Evolutionary conservation across 495 filamentous ascomycete species (phyloP).

Genomic region (Penicillium canescens): DNA sequence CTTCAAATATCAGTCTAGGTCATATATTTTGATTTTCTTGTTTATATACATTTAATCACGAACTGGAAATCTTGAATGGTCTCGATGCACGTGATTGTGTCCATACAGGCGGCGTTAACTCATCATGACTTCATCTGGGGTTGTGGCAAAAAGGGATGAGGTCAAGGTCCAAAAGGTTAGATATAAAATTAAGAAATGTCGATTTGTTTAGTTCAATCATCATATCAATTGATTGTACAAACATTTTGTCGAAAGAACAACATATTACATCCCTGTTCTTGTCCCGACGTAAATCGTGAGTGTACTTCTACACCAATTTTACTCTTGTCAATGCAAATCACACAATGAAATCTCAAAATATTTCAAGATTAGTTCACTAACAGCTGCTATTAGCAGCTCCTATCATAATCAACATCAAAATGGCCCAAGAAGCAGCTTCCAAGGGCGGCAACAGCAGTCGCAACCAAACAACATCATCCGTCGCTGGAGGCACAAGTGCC

Average conservation of each 20-base stretch:
- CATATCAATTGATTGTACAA: no score
- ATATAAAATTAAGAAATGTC: not conserved
- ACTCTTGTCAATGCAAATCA: no score
- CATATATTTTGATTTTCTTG: no score
- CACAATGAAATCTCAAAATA: not conserved
- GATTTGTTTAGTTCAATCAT: no score
- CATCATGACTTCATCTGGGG: slow-evolving; percentile 25
- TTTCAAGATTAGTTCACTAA: not conserved
- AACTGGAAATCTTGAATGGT: no score
- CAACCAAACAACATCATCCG: slow-evolving; percentile 18
- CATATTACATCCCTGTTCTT: no score
- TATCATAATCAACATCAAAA: not conserved
- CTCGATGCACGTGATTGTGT: not conserved
- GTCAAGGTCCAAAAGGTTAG: not conserved
- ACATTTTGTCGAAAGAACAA: no score
- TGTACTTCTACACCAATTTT: no score
- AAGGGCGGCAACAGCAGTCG: not conserved
- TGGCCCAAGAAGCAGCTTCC: slow-evolving; percentile 10
- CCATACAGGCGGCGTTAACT: not conserved
- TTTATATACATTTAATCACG: no score
- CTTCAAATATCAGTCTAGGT: no score
- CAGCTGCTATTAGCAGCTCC: not conserved
- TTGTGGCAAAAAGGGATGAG: slow-evolving; percentile 2
- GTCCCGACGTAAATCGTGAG: no score
- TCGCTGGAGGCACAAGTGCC: slow-evolving; percentile 28